Evolutionary conservation across 2,329 filamentous ascomycete species (phyloP).

Genomic region (Calonectria naviculata): DNA sequence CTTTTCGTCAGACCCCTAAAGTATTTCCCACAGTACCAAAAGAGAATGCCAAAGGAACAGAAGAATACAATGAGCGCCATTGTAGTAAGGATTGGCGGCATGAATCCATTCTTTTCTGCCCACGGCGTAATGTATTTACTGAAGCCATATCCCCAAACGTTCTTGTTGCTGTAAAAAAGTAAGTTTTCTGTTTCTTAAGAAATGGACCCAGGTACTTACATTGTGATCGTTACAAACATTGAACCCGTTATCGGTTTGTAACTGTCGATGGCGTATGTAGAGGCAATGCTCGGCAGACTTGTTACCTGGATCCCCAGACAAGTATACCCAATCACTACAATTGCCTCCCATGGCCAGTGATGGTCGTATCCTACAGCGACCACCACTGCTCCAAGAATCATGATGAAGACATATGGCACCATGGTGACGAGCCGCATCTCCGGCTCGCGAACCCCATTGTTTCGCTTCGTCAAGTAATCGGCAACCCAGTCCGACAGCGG

Average conservation of each 20-base stretch:
- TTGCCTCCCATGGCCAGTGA: conserved; percentile 19
- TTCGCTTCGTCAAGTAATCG: conserved; percentile 18
- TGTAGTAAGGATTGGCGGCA: neutral
- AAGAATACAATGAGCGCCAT: conserved; percentile 18
- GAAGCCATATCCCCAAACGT: conserved; percentile 18
- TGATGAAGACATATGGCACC: conserved; percentile 17
- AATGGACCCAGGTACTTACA: neutral
- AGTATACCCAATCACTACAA: conserved; percentile 15
- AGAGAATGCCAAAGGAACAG: conserved; percentile 14
- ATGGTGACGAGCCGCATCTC: conserved; percentile 21
- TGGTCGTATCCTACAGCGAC: conserved; percentile 15
- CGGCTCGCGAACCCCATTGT: conserved; percentile 19
- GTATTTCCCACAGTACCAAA: conserved; percentile 16
- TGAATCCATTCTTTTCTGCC: conserved; percentile 13
- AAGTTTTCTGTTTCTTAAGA: neutral
- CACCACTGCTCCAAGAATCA: conserved; percentile 10
- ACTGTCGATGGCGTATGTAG: conserved; percentile 23
- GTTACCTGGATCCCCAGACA: conserved; percentile 18
- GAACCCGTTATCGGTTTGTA: conserved; percentile 21
- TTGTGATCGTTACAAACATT: conserved; percentile 21
- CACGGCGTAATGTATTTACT: conserved; percentile 18
- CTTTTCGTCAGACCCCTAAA: conserved; percentile 11
- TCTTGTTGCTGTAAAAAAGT: conserved; percentile 6
- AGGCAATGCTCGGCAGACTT: conserved; percentile 16
- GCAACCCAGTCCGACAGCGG: conserved; percentile 19